Evolutionary conservation across 371 early-diverging fungal genomes (phyloP), one percentile per base, ranked within the genome.

Genomic region (Blakeslea trispora): DNA sequence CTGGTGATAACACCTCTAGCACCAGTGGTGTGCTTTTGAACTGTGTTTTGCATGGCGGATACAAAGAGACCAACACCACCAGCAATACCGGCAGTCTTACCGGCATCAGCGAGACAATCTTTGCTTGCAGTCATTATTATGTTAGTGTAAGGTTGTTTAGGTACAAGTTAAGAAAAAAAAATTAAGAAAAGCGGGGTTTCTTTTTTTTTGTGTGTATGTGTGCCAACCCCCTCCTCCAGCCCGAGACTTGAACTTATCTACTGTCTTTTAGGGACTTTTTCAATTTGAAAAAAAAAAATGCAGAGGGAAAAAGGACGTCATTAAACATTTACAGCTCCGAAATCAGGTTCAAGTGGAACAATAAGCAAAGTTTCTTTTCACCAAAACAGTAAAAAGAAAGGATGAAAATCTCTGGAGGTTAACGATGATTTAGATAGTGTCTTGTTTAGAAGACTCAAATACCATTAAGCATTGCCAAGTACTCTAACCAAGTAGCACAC

Each of bases 1-100:
- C 86, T 72, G 37, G 83, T 81, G 53, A 88, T 59, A 45, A 90
- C 75, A 63, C 87, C 89, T 45, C 73, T 70, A 6, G 88, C 88
- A 55, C 89, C 88, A 44, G 81, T 68, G 40, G 74, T 74, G 59
- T 88, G 86, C 55, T 81, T 75, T 61, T 78, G 80, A 53, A 83
- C 64, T 17, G 89, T 82, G 68, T 88, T 90, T 69, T 88, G 89
- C 69, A 84, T 83, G 41, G 90, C 85, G 37, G 87, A 87, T 35
- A 84, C 81, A 50, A 88, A 72, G 43, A 88, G 73, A 72, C 90
- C 89, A 32, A 83, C 63, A 45, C 83, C 88, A 62, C 84, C 86
- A 32, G 87, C 79, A 54, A 81, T 77, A 55, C 65, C 72, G 28
- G 77, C 77, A 21, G 77, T 76, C 66, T 82, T 81, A 44, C 79